Conservation (phyloP, 2,329 filamentous ascomycete species). For the Stenocarpella maydis region DNA sequence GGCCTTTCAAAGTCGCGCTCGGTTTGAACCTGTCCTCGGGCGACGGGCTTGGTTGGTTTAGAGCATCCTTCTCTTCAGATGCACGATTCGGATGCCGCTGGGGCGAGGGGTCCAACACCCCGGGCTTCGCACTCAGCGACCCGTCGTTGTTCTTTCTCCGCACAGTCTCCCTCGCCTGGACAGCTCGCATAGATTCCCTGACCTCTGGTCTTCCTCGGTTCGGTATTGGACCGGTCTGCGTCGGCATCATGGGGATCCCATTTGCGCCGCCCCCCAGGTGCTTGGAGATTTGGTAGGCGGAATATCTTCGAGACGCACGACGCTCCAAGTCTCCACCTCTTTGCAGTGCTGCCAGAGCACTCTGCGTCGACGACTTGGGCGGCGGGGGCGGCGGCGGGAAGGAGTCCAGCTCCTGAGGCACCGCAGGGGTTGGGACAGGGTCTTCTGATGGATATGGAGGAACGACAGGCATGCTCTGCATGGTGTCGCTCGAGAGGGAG, state of each 20-base stretch:
- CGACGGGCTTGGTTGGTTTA: slow-evolving; percentile 57
- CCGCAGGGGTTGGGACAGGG: slow-evolving; percentile 49
- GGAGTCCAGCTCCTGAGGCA: slow-evolving; percentile 61
- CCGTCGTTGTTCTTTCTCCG: slow-evolving; percentile 53
- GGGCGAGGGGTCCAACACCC: slow-evolving; percentile 63
- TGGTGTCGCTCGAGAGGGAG: slow-evolving; percentile 75
- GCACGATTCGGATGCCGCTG: slow-evolving; percentile 67
- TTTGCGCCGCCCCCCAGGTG: slow-evolving; percentile 83
- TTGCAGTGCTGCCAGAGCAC: slow-evolving; percentile 89
- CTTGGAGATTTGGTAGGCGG: slow-evolving; percentile 95
- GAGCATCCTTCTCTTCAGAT: slow-evolving; percentile 63
- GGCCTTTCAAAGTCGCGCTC: slow-evolving; percentile 67
- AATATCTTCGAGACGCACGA: slow-evolving; percentile 91
- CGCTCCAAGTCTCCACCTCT: slow-evolving; percentile 91
- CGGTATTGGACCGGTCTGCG: slow-evolving; percentile 83
- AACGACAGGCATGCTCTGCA: slow-evolving; percentile 79
- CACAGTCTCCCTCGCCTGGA: slow-evolving; percentile 61
- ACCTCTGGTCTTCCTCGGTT: slow-evolving; percentile 83
- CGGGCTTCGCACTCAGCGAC: slow-evolving; percentile 52
- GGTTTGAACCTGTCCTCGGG: slow-evolving; percentile 71
- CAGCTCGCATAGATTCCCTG: slow-evolving; percentile 81
- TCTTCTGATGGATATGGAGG: slow-evolving; percentile 75
- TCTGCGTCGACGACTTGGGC: slow-evolving; percentile 84
- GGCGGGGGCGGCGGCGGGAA: slow-evolving; percentile 80
- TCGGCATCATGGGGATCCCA: slow-evolving; percentile 85